Conservation (phyloP, 345 rosid genomes). For the Abelmoschus esculentus region DNA sequence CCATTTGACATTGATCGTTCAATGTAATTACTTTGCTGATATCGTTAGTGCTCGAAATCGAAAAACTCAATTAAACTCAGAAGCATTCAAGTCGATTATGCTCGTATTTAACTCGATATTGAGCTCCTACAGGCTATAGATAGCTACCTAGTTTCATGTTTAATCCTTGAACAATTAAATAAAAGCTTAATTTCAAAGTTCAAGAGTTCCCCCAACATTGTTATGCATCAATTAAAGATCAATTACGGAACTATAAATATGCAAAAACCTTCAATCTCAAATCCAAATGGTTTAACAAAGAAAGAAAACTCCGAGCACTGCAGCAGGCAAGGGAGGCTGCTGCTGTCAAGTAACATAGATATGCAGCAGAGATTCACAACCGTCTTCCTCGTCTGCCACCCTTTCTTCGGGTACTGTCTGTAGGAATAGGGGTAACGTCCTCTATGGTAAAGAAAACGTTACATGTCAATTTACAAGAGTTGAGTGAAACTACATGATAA, state of each 20-base stretch:
- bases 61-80: too few species aligned
- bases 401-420: slow-evolving; percentile 89
- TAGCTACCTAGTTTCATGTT: too few species aligned
- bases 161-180: too few species aligned
- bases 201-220: too few species aligned
- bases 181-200: too few species aligned
- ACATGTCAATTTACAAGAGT: not conserved
- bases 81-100: too few species aligned
- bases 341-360: not conserved
- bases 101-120: too few species aligned
- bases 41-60: too few species aligned
- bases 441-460: slow-evolving; percentile 29
- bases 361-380: slow-evolving; percentile 31
- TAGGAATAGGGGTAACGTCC: slow-evolving; percentile 92
- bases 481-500: not conserved
- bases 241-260: too few species aligned
- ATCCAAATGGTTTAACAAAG: not conserved
- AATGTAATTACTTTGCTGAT: too few species aligned
- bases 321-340: not conserved
- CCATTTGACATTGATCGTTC: too few species aligned
- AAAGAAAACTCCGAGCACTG: slow-evolving; percentile 6
- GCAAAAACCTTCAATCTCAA: not conserved
- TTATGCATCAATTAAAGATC: not conserved
- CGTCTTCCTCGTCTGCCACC: slow-evolving; percentile 92
- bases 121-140: too few species aligned